Conservation (phyloP, 2,329 filamentous ascomycete genomes). For the Elsinoe arachidis region DNA sequence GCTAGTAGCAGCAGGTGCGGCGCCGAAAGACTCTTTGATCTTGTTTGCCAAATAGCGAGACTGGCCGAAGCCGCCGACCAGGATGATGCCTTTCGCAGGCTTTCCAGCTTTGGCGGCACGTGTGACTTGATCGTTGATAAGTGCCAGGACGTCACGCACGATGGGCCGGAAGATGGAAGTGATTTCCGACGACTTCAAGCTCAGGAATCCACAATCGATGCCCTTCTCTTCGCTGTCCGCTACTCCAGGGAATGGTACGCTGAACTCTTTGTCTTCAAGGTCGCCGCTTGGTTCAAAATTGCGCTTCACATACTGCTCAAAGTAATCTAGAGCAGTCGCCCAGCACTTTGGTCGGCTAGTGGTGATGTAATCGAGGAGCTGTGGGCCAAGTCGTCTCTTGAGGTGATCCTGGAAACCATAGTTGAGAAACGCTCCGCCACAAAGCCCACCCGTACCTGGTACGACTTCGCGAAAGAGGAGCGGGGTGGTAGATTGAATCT, state of each 20-base stretch:
- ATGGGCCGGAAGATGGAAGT: conserved; percentile 54
- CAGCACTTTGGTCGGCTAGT: conserved; percentile 69
- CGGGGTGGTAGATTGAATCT: conserved; percentile 64
- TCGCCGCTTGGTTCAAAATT: conserved; percentile 72
- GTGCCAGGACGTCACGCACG: conserved; percentile 43
- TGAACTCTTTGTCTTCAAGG: conserved; percentile 52
- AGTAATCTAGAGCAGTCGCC: conserved; percentile 64
- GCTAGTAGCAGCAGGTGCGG: too few relatives aligned
- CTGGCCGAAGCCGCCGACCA: conserved; percentile 75
- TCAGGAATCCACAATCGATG: conserved; percentile 66
- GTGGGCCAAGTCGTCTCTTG: conserved; percentile 28
- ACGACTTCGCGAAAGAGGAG: conserved; percentile 69
- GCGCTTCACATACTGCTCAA: conserved; percentile 76
- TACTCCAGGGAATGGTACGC: conserved; percentile 70
- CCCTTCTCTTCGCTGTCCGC: conserved; percentile 68
- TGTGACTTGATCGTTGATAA: conserved; percentile 39
- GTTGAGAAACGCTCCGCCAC: conserved; percentile 71
- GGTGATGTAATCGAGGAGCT: conserved; percentile 59
- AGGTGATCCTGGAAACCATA: conserved; percentile 66
- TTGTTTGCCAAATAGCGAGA: conserved; percentile 60
- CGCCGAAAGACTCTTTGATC: too few relatives aligned
- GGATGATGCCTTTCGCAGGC: conserved; percentile 56
- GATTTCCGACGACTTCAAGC: conserved; percentile 62
- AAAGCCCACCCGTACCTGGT: conserved; percentile 68
- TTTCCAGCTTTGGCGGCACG: too few relatives aligned